Percentiles rank a stretch among this genome's conserved stretches.
phyloP scores from a whole-genome alignment of 371 early-diverging fungal genomes.

The Mortierella sp. region DNA sequence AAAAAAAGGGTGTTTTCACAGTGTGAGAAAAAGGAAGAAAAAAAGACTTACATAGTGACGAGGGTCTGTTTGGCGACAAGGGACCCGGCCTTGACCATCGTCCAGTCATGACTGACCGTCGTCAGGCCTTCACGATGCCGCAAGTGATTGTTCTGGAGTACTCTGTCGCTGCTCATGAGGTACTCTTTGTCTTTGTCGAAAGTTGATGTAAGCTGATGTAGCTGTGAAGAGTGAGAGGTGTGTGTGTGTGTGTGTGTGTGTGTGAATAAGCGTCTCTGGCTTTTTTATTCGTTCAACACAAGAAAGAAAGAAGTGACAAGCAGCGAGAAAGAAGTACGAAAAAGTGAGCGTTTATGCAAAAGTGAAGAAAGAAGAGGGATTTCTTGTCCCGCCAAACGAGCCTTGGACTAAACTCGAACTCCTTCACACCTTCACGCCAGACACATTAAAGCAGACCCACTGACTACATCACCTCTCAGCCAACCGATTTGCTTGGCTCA shows the following conservation, averaged over 20 bases:
- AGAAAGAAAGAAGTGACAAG: not conserved
- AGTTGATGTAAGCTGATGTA: not conserved
- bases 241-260: no score
- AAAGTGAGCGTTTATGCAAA: not conserved
- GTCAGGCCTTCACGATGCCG: conserved; percentile 71
- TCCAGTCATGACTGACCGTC: conserved; percentile 69
- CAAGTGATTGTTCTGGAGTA: conserved; percentile 25
- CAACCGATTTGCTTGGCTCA: conserved; percentile 5
- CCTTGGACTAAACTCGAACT: not conserved
- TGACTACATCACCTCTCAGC: not conserved
- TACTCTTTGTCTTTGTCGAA: not conserved
- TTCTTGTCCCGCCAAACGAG: conserved; percentile 1
- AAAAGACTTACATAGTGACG: conserved; percentile 65
- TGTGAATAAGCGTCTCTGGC: no score
- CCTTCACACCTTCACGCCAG: not conserved
- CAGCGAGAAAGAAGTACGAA: not conserved
- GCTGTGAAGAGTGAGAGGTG: not conserved
- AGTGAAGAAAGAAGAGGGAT: not conserved
- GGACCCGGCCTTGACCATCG: conserved; percentile 64
- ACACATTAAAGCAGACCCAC: not conserved
- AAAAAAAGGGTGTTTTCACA: not conserved
- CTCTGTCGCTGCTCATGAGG: conserved; percentile 7
- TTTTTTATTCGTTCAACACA: no score
- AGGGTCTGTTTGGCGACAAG: conserved; percentile 68
- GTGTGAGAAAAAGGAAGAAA: not conserved